Evolutionary conservation across 306 rosid species (phyloP), one percentile per base, ranked within the genome.

Genomic region (Gastrolobium villosum): DNA sequence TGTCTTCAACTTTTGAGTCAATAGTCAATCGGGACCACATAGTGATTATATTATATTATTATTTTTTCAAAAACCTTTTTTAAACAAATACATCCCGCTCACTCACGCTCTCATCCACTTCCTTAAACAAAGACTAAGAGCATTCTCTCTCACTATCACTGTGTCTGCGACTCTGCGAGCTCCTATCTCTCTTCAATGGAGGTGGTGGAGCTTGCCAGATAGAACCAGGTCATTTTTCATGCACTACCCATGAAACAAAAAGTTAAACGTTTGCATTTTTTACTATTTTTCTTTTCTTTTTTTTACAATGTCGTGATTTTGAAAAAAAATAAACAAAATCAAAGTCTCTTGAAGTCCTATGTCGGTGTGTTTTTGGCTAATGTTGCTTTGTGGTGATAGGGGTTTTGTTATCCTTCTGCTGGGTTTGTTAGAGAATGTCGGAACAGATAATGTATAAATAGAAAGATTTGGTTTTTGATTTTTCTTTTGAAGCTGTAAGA

Each of bases 161-260:
- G 26, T 20, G 26, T 20, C 26, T 20, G 26, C 26, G 26, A 20
- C 26, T 20, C 52, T 76, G 65, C 10, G 74, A 65, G 73, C 74
- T 65, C 56, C 15, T 20, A 4, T 44, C 69, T 66, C 40, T 66
- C 36, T 67, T 70, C 59, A 65, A 77, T 67, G 82, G 75, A 54
- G 81, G 45, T 32, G n/a, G 57, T 54, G 37, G 75, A 78, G 82
- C 76, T 78, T 57, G 69, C 82, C 44, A 56, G 69, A 75, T 78
- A 84, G 75, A 85, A 70, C 62, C 88, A 86, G 90, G 93, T 89
- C 84, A 65, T 41, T 48, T 76, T 79, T 46, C 53, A 60, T 26
- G 48, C 44, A 39, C 32, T 10, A 7, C 36, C 35, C 20, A 5
- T 54, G 7, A 40, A 43, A 11, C 37, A 26, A 41, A 26, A 41